phyloP scores from a whole-genome alignment of 2,329 filamentous ascomycete species.

The Scedosporium minutisporum region DNA sequence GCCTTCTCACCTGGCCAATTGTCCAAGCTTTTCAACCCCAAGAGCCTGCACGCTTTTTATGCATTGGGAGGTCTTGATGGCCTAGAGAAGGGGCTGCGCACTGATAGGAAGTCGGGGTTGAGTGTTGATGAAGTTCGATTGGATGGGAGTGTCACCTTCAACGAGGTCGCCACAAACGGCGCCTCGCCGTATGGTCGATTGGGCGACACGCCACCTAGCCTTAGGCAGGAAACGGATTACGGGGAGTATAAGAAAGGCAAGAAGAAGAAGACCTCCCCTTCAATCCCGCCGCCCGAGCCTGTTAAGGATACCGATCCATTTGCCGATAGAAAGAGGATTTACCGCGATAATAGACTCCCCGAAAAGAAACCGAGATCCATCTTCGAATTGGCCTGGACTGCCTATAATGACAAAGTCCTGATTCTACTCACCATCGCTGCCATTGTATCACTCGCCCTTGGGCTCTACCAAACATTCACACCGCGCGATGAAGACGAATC shows the following conservation, averaged over 20 bases:
- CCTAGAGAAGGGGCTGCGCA: constrained; percentile 63
- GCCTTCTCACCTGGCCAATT: constrained; percentile 65
- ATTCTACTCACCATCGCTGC: constrained; percentile 61
- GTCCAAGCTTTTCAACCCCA: constrained; percentile 70
- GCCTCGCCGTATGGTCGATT: constrained; percentile 4
- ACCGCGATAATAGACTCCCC: constrained; percentile 49
- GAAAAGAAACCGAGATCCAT: constrained; percentile 50
- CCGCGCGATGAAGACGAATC: constrained; percentile 4
- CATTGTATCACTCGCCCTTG: constrained; percentile 57
- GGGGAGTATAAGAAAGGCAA: neutral
- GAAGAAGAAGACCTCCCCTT: constrained; percentile 3
- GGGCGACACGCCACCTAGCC: neutral
- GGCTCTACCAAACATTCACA: constrained; percentile 57
- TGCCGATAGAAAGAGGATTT: constrained; percentile 48
- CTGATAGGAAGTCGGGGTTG: constrained; percentile 54
- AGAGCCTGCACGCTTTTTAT: constrained; percentile 64
- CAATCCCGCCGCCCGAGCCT: constrained; percentile 9
- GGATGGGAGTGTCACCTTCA: constrained; percentile 55
- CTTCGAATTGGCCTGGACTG: constrained; percentile 53
- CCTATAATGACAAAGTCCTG: constrained; percentile 66
- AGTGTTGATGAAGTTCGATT: constrained; percentile 59
- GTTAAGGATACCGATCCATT: constrained; percentile 16
- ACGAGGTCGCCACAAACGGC: constrained; percentile 36
- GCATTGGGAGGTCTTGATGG: constrained; percentile 65
- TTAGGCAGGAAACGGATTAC: neutral